Conservation (phyloP, 2,329 filamentous ascomycete genomes). For the Pestalotiopsis sp. region DNA sequence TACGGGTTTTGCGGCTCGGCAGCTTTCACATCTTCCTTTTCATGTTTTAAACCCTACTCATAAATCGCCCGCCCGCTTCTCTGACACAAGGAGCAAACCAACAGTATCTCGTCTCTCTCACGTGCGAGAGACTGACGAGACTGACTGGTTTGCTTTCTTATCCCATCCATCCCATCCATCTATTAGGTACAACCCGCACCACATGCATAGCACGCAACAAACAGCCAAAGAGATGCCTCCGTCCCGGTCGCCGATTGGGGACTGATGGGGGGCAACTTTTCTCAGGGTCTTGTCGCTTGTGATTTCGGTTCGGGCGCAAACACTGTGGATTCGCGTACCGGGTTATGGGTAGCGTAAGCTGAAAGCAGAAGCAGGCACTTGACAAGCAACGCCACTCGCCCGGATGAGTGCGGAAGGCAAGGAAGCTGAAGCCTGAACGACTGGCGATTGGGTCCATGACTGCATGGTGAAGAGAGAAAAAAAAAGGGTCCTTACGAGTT, state of each 20-base stretch:
- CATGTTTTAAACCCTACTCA: background rate
- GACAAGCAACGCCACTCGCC: background rate
- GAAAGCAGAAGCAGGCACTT: background rate
- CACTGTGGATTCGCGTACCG: background rate
- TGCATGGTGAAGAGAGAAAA: background rate
- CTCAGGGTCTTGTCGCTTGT: too few species aligned
- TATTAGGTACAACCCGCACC: too few species aligned
- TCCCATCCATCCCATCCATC: too few species aligned
- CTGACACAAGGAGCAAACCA: background rate
- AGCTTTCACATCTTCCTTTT: background rate
- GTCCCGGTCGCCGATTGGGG: background rate
- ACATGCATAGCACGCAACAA: too few species aligned
- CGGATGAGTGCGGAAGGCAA: background rate
- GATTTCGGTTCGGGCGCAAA: too few species aligned
- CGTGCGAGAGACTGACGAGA: too few species aligned
- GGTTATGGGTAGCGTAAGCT: background rate
- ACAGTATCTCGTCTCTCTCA: background rate
- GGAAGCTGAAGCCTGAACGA: background rate
- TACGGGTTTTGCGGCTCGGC: background rate
- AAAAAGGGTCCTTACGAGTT: background rate
- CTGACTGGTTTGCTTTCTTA: too few species aligned
- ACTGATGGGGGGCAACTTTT: background rate
- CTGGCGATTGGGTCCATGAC: background rate
- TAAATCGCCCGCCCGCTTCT: background rate
- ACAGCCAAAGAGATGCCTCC: too few species aligned